Evolutionary conservation across 495 filamentous ascomycete genomes (phyloP), one percentile per base, ranked within the genome.

Genomic region (Parathielavia hyrcaniae): DNA sequence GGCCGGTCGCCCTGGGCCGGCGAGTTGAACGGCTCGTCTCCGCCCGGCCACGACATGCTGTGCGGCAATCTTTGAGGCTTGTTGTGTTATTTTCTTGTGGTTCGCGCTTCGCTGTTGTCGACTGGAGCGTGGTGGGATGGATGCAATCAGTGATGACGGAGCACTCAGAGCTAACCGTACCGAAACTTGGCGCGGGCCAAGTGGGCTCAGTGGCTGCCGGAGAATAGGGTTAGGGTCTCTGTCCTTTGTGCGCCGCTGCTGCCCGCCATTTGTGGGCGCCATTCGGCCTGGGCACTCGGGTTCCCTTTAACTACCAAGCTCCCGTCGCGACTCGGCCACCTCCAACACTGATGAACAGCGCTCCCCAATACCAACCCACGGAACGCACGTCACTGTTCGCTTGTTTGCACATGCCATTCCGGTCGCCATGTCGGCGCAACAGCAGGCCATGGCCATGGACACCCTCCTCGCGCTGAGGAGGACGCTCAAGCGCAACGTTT

Each of bases 371-470:
- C 39, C 14, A 16, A 41, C 6, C n/a, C n/a, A 7, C 45, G 30
- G 12, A 5, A 14, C 45, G 45, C 45, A 5, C 22, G 6, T 16
- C 4, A 36, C 36, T 20, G 4, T 12, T 17, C 11, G 7, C 13
- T 38, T 11, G 13, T 13, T 10, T 6, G 23, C 22, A 1, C 38
- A 34, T 12, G 52, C 40, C 23, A 16, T 22, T 35, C 5, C 52
- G 7, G 52, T 14, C 64, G 59, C 23, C 10, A 70, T 70, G 68
- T 63, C 68, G 61, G 64, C 57, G 13, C 67, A 67, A 54, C 68
- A 71, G 53, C 64, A 69, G 26, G 66, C 66, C 35, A n/a, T 67
- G 34, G 56, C 69, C 35, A 60, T 66, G 57, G 67, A 71, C 14
- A 69, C 68, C 13, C 50, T 69, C 32, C 38, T 62, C 56, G 62